Evolutionary conservation across 2,329 filamentous ascomycete species (phyloP).

Genomic region (Chaetomium strumarium): DNA sequence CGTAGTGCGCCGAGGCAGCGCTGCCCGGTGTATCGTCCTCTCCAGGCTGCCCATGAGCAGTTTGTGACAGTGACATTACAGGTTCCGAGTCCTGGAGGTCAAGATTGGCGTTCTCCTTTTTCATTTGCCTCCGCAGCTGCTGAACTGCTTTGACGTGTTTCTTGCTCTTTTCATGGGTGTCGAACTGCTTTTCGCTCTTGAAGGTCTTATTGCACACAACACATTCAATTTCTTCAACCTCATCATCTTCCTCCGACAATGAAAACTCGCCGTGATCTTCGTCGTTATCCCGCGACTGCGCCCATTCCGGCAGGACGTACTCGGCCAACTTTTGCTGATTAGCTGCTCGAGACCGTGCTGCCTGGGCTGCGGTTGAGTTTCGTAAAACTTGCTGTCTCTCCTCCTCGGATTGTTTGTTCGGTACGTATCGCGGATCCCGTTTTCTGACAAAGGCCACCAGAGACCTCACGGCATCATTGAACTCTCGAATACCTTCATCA

Average conservation of each 20-base stretch:
- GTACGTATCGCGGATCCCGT: constrained; percentile 77
- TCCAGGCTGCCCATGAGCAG: constrained; percentile 21
- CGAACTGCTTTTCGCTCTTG: constrained; percentile 85
- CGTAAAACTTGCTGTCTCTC: constrained; percentile 75
- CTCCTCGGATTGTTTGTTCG: constrained; percentile 69
- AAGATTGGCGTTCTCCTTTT: constrained; percentile 64
- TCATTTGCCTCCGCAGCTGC: constrained; percentile 75
- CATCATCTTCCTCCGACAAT: constrained; percentile 46
- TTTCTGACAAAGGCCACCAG: constrained; percentile 86
- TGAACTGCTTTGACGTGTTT: constrained; percentile 88
- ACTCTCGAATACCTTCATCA: constrained; percentile 77
- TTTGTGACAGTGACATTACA: background rate
- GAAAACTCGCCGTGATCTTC: constrained; percentile 54
- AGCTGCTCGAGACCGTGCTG: constrained; percentile 72
- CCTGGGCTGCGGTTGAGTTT: constrained; percentile 75
- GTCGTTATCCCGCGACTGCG: constrained; percentile 51
- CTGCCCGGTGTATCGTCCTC: background rate
- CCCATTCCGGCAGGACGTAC: constrained; percentile 69
- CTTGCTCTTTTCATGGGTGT: constrained; percentile 92
- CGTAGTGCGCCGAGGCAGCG: background rate
- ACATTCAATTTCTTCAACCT: constrained; percentile 63
- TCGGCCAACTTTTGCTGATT: constrained; percentile 68
- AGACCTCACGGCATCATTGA: constrained; percentile 85
- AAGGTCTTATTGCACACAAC: constrained; percentile 73
- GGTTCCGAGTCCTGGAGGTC: constrained; percentile 33